A percentile compares a stretch with the other conserved stretches of the same genome.
These are phyloP conservation scores for Rhizoclosmatium globosum DNA, from an alignment of 192 early-diverging fungal species.

Conservation along the genomic window DNA sequence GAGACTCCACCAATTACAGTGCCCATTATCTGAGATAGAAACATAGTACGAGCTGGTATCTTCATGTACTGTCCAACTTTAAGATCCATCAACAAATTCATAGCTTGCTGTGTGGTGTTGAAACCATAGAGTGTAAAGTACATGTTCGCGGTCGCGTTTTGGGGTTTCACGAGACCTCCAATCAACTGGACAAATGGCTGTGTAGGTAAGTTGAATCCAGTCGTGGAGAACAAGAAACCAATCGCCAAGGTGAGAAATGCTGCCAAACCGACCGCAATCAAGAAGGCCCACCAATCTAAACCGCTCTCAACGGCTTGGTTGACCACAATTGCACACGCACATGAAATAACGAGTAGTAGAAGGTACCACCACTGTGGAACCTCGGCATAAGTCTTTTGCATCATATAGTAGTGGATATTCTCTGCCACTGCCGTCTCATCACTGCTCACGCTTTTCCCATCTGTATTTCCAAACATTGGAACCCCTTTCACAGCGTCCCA, in stretches of 20 bases:
- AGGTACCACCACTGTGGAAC: conserved; percentile 84
- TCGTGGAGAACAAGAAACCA: conserved; percentile 38
- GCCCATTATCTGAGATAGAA: conserved; percentile 78
- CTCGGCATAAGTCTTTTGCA: conserved; percentile 72
- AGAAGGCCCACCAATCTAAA: conserved; percentile 42
- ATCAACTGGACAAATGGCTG: conserved; percentile 8
- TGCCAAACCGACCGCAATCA: conserved; percentile 54
- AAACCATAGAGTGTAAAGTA: conserved; percentile 74
- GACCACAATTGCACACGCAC: conserved; percentile 22
- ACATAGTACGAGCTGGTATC: conserved; percentile 76
- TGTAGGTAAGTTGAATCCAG: conserved; percentile 3
- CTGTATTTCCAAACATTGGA: neutral
- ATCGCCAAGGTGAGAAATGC: conserved; percentile 61
- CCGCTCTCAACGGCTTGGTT: neutral
- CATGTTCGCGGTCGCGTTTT: conserved; percentile 70
- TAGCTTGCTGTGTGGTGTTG: conserved; percentile 69
- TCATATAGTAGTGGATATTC: conserved; percentile 68
- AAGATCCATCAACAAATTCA: conserved; percentile 63
- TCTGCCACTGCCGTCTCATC: neutral
- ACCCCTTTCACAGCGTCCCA: neutral
- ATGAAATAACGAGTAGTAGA: conserved; percentile 15
- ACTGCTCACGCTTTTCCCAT: neutral
- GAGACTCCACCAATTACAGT: conserved; percentile 60
- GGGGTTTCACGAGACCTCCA: conserved; percentile 47
- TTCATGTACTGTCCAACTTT: conserved; percentile 45